Evolutionary conservation across 345 rosid genomes (phyloP), one percentile per base, ranked within the genome.

Genomic region (Acer saccharum): DNA sequence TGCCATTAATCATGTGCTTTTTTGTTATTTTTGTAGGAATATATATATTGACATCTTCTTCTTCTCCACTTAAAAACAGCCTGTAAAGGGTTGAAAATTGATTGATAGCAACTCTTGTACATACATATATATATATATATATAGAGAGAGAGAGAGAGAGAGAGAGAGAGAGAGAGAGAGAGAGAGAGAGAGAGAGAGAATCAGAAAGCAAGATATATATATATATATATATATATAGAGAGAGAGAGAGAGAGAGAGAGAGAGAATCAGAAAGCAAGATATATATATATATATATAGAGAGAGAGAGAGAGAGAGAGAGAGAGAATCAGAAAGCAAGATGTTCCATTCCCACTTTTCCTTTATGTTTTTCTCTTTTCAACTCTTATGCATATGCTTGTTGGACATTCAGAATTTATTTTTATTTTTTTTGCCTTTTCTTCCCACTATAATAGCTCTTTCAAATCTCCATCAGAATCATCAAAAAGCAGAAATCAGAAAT

Each of bases 61-160:
- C 64, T 60, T 60, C 27, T 21, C 64, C 27, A 60, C 27, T 60
- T 68, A 43, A 41, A 54, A 57, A 72, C 75, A 72, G 65, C 65
- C 75, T 72, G 75, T 72, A 72, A 72, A 72, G 65, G 17, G 65
- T 35, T 20, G 76, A 39, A 29, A 58, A 17, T 72, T 72, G 76
- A 72, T 7, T 72, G 66, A 13, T 21, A 1, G 52, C 72, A 69
- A 23, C 39, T 50, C 18, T 43, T 46, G 6, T 35, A 4, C 4
- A 35, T 5, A 35, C 0, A 35, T 5, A 35, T 35, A 35, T 35
- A 35, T 32, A 32, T 3, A 32, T 32, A 32, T 32, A 32, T 0
- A 32, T 0, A 32, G 3, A 68, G 10, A 43, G 17, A 20, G 29
- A 57, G 61, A 57, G 20, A 58, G 62, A 58, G 10, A 43, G 17